These are phyloP conservation scores for Helicocarpus griseus DNA, from an alignment of 2,329 filamentous ascomycete species.

Conservation along the genomic window DNA sequence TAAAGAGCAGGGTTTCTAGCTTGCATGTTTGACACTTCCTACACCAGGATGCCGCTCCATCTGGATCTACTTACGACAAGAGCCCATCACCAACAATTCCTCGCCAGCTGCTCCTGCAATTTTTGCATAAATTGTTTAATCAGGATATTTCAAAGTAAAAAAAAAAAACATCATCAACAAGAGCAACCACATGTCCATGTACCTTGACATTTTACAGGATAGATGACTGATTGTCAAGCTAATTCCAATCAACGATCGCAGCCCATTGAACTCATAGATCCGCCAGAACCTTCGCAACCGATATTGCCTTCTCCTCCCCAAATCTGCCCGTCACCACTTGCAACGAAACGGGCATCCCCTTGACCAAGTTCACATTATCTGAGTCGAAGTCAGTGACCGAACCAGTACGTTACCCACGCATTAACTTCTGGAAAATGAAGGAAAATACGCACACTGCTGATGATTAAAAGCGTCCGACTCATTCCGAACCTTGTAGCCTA, in stretches of 20 bases:
- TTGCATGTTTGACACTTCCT: too few species aligned
- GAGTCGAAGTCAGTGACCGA: not conserved
- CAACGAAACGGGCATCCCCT: slow-evolving; percentile 26
- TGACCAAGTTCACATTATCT: slow-evolving; percentile 24
- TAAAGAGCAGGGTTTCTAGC: too few species aligned
- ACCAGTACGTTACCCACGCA: not conserved
- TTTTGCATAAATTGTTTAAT: too few species aligned
- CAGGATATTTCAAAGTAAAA: too few species aligned
- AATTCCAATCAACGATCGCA: not conserved
- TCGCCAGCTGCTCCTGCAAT: too few species aligned
- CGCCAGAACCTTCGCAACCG: slow-evolving; percentile 23
- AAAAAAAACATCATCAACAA: too few species aligned
- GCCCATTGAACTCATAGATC: not conserved
- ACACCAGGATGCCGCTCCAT: too few species aligned
- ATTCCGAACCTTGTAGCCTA: slow-evolving; percentile 23
- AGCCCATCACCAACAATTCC: too few species aligned
- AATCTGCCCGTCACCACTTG: slow-evolving; percentile 25
- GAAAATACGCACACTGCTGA: slow-evolving; percentile 18
- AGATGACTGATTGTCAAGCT: too few species aligned
- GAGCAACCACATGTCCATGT: too few species aligned
- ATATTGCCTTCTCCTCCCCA: slow-evolving; percentile 26
- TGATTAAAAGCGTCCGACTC: slow-evolving; percentile 25
- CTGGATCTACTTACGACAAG: too few species aligned
- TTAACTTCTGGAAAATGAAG: not conserved
- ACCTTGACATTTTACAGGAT: too few species aligned